phyloP scores from a whole-genome alignment of 2,329 filamentous ascomycete species.

The Spiromastix sp. region DNA sequence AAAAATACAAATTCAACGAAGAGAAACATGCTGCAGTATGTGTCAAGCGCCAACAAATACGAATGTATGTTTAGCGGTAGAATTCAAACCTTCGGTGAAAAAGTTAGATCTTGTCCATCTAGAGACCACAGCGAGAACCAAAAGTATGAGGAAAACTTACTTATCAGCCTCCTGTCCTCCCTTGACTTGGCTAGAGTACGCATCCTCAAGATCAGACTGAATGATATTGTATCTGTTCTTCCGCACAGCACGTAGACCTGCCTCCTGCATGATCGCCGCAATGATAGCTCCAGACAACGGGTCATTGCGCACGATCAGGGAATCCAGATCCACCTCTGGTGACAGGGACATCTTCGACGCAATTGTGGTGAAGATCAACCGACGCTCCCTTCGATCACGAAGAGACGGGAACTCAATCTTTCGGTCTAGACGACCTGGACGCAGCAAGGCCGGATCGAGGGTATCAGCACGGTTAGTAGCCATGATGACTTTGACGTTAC shows the following conservation, averaged over 20 bases:
- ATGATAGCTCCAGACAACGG: constrained; percentile 92
- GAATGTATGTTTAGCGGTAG: constrained; percentile 58
- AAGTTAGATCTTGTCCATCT: constrained; percentile 29
- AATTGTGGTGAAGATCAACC: constrained; percentile 96
- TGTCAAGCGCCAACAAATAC: neutral
- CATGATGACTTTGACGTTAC: constrained; percentile 99
- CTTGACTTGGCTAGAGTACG: constrained; percentile 96
- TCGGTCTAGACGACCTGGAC: constrained; percentile 87
- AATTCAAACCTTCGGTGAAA: constrained; percentile 70
- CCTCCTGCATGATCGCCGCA: constrained; percentile 98
- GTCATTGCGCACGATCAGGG: constrained; percentile 91
- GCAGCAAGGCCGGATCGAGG: constrained; percentile 84
- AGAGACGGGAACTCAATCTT: constrained; percentile 99
- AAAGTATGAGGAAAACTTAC: constrained; percentile 23
- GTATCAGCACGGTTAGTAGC: constrained; percentile 98
- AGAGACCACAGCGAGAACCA: constrained; percentile 7
- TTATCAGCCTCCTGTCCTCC: constrained; percentile 58
- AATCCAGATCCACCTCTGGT: constrained; percentile 92
- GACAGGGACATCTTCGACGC: constrained; percentile 94
- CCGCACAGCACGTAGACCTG: constrained; percentile 80
- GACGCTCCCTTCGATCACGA: constrained; percentile 83
- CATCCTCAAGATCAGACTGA: constrained; percentile 90
- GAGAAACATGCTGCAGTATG: no score
- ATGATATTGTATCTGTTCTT: constrained; percentile 99
- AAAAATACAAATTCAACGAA: no score